Evolutionary conservation across 2,329 filamentous ascomycete species (phyloP), one percentile per base, ranked within the genome.

Genomic region (Cadophora luteo-olivacea): DNA sequence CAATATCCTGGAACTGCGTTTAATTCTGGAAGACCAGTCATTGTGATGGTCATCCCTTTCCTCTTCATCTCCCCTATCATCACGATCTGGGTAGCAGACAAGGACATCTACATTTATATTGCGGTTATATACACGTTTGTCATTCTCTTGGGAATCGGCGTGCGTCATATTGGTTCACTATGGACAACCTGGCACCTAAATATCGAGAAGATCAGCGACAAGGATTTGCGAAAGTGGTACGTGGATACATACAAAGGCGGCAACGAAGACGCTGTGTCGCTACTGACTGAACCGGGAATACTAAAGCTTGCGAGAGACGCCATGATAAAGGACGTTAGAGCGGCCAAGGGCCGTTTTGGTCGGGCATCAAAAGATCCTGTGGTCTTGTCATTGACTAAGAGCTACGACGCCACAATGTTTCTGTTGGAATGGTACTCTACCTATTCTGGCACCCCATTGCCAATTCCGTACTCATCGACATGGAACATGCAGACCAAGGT

Each of bases 381-480:
- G 8, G 68, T 73, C n/a, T 52, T 65, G 16, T 65, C 64, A 60
- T 79, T 88, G 58, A 83, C 84, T 6, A 78, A 79, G 5, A 84
- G 85, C 62, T 87, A 76, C 61, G 68, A 73, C 49, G 69, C 76
- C 3, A 78, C 75, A 14, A 24, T 64, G 1, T 74, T 74, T 45
- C 45, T 74, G 32, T 33, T 74, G 6, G 69, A 74, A 32, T 86
- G 84, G 85, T 86, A 87, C 69, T 84, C 83, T 74, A 79, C 82
- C 58, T 79, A 85, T 72, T 80, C 82, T 12, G 80, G 85, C 68
- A 81, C 83, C 0, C 82, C 82, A 49, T 77, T 81, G 52, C 85
- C 85, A 0, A 84, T 86, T 66, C 83, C 84, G 0, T 86, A 83
- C 72, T 86, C 82, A 66, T 85, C 85, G 3, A 84, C 83, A 0